Conservation (phyloP, 495 filamentous ascomycete species). For the Penicillium bialowiezense region DNA sequence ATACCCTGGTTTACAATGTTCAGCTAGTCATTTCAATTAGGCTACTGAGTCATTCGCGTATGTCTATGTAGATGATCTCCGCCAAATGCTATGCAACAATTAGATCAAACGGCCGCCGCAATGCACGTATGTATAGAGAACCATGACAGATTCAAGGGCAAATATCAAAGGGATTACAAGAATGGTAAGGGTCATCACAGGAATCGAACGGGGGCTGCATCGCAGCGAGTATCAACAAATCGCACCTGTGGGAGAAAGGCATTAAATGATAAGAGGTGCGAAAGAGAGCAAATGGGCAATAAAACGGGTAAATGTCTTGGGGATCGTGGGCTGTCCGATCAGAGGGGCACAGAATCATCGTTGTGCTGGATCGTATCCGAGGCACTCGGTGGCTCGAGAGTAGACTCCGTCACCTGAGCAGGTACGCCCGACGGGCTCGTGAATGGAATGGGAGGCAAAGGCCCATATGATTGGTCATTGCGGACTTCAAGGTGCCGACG, state of each 20-base stretch:
- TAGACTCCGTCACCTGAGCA: constrained; percentile 15
- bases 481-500: constrained; percentile 55
- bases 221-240: not conserved
- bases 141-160: constrained; percentile 5
- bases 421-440: constrained; percentile 24
- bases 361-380: constrained; percentile 2
- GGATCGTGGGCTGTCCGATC: not conserved
- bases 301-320: not conserved
- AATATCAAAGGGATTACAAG: constrained; percentile 31
- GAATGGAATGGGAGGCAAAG: constrained; percentile 42
- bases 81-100: constrained; percentile 29
- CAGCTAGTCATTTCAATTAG: constrained; percentile 4
- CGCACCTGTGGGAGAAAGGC: not conserved
- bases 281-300: constrained; percentile 25
- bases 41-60: constrained; percentile 1
- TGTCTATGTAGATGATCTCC: constrained; percentile 26
- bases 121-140: constrained; percentile 22
- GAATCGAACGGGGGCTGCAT: constrained; percentile 2
- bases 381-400: not conserved
- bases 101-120: constrained; percentile 21
- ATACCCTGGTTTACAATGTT: constrained; percentile 13
- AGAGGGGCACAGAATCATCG: not conserved
- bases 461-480: constrained; percentile 47
- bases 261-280: not conserved
- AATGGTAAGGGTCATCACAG: constrained; percentile 16